Conservation (phyloP, 2,329 filamentous ascomycete genomes). For the Epichloe sylvatica region DNA sequence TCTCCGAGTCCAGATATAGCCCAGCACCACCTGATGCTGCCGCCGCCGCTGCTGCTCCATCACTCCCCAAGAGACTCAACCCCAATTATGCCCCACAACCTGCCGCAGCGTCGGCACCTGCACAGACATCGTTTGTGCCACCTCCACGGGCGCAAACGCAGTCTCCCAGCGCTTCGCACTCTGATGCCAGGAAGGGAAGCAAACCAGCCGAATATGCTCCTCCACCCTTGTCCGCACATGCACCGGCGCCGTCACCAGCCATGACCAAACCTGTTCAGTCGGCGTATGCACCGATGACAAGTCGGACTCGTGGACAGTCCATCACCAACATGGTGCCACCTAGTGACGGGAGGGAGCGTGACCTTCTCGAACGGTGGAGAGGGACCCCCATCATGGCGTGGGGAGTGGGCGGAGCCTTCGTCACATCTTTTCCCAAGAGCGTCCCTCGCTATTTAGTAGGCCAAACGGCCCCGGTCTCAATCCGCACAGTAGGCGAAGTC, state of each 20-base stretch:
- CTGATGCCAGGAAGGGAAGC: slow-evolving; percentile 15
- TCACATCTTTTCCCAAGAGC: slow-evolving; percentile 79
- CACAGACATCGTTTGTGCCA: slow-evolving; percentile 30
- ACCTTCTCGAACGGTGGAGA: slow-evolving; percentile 80
- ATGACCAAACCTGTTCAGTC: slow-evolving; percentile 13
- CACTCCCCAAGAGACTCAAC: slow-evolving; percentile 40
- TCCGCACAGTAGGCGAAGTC: slow-evolving; percentile 70
- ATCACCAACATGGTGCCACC: slow-evolving; percentile 45
- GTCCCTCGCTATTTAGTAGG: slow-evolving; percentile 74
- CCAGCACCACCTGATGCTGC: slow-evolving; percentile 20
- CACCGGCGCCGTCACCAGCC: slow-evolving; percentile 23
- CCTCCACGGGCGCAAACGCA: slow-evolving; percentile 49
- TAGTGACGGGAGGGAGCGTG: slow-evolving; percentile 52
- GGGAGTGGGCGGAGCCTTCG: slow-evolving; percentile 70
- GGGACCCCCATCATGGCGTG: slow-evolving; percentile 77
- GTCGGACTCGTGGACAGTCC: slow-evolving; percentile 38
- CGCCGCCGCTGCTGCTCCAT: slow-evolving; percentile 29
- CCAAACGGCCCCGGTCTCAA: slow-evolving; percentile 59
- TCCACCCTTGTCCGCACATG: slow-evolving; percentile 41
- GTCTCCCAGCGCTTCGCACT: slow-evolving; percentile 39
- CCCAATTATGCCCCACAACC: slow-evolving; percentile 38
- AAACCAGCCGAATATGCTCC: slow-evolving; percentile 29
- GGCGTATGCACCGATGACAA: slow-evolving; percentile 17
- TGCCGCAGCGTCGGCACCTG: slow-evolving; percentile 17
- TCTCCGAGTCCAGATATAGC: slow-evolving; percentile 24